Evolutionary conservation across 306 rosid genomes (phyloP), one percentile per base, ranked within the genome.

Genomic region (Trifolium dubium): DNA sequence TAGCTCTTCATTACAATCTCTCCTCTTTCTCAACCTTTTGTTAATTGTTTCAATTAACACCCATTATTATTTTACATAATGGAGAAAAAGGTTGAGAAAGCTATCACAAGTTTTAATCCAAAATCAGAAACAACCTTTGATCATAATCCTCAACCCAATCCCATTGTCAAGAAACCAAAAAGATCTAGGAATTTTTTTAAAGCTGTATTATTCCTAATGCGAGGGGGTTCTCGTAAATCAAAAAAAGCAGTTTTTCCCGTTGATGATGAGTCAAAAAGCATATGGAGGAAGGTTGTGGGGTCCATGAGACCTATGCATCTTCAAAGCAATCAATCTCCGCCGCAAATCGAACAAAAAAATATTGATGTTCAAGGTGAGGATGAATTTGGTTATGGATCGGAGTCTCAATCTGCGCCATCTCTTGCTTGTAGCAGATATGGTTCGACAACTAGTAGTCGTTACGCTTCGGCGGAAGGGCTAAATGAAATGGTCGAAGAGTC

Each of bases 251-350:
- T 59, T 59, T 0, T 66, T 6, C 64, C 37, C 0, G 40, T 46
- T 1, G 80, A 74, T 4, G 69, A 67, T 4, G 78, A 67, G 3
- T 85, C 96, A 10, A 74, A 13, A 14, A 63, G 78, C 64, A 2
- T 69, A 9, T 89, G 89, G 95, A 80, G 67, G 47, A 73, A 78
- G 4, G 40, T 92, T 0, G 72, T 90, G 7, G 91, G 85, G 4
- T 86, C 95, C 13, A 86, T 88, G 83, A 84, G 92, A 2, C 92
- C 92, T 2, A 39, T 87, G 81, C 97, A 86, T 55, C 73, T 90
- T 13, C 91, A 84, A 50, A 64, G n/a, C 78, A 29, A 46, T 40
- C 13, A 47, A 9, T 73, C 89, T 1, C 61, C 78, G 2, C 37
- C 34, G 1, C 34, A 61, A 13, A 66, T 66, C 5, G 28, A 47